phyloP scores from a whole-genome alignment of 768 basidiomycete genomes.

The Termitomyces sp. region DNA sequence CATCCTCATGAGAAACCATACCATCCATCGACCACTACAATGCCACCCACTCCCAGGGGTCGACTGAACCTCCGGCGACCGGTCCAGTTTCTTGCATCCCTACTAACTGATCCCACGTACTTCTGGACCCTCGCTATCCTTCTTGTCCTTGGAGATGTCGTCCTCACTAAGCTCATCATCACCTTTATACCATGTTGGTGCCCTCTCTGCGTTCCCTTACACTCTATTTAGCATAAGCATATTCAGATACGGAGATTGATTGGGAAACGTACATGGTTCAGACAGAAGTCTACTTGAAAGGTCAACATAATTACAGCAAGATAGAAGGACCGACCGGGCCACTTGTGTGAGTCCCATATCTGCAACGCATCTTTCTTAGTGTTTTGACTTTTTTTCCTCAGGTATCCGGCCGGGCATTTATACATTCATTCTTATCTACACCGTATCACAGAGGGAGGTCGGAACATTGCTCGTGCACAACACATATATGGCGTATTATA shows the following conservation, averaged over 20 bases:
- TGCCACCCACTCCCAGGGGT: slow-evolving; percentile 8
- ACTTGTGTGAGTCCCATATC: slow-evolving; percentile 59
- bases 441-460: slow-evolving; percentile 53
- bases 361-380: not conserved
- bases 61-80: slow-evolving; percentile 4
- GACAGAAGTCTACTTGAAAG: slow-evolving; percentile 67
- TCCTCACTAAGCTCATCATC: slow-evolving; percentile 78
- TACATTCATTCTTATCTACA: slow-evolving; percentile 74
- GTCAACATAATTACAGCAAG: slow-evolving; percentile 75
- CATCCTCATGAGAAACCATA: not conserved
- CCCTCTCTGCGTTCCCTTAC: slow-evolving; percentile 1
- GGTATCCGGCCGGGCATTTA: slow-evolving; percentile 94
- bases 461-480: slow-evolving; percentile 60
- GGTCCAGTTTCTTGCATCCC: slow-evolving; percentile 18
- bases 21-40: not conserved
- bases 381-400: slow-evolving; percentile 22
- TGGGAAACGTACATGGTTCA: slow-evolving; percentile 97
- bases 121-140: slow-evolving; percentile 65
- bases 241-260: slow-evolving; percentile 94
- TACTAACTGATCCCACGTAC: slow-evolving; percentile 50
- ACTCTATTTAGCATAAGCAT: slow-evolving; percentile 11
- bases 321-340: slow-evolving; percentile 91
- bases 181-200: slow-evolving; percentile 75
- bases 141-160: slow-evolving; percentile 66
- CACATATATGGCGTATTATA: slow-evolving; percentile 77